Evolutionary conservation across 345 rosid genomes (phyloP), one percentile per base, ranked within the genome.

Genomic region (Jatropha curcas): DNA sequence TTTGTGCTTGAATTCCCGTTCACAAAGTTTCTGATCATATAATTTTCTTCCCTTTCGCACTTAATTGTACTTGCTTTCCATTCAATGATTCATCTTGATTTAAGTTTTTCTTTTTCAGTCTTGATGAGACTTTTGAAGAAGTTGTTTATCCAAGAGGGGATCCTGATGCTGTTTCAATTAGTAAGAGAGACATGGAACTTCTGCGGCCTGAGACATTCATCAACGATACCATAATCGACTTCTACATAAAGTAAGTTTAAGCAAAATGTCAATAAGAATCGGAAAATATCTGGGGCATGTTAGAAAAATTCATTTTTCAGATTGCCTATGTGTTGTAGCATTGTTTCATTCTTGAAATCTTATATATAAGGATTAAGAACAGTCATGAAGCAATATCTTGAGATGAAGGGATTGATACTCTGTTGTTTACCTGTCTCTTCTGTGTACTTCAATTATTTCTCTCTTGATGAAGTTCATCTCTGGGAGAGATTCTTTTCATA

Each of bases 141-240:
- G 88, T 95, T 80, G 46, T 92, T 83, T 95, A 90, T 79, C 99
- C 99, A 27, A 84, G 89, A 83, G 98, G 97, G 68, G 99, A 95
- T 72, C 70, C 83, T 60, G 98, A 95, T 85, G 97, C 97, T 30
- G 97, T 95, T 84, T 85, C 98, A 52, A 82, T 95, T 73, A 80
- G 91, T 80, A 92, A 87, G 86, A 85, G 97, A 82, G 99, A 95
- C 68, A 89, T 92, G 75, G 97, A 95, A 73, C 91, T 95, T 72
- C 75, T 95, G 71, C 90, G 73, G 69, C 99, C 99, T 16, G 94
- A 92, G 78, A 91, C 90, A 72, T 95, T 90, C 74, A 76, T 95
- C 81, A 95, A 95, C 82, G 99, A 95, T 77, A 95, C 97, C 11
- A 89, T 95, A 74, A 92, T 95, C 80, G 99, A 95, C 86, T 95